Conservation (phyloP, 2,329 filamentous ascomycete species). For the Botrytis fabae region DNA sequence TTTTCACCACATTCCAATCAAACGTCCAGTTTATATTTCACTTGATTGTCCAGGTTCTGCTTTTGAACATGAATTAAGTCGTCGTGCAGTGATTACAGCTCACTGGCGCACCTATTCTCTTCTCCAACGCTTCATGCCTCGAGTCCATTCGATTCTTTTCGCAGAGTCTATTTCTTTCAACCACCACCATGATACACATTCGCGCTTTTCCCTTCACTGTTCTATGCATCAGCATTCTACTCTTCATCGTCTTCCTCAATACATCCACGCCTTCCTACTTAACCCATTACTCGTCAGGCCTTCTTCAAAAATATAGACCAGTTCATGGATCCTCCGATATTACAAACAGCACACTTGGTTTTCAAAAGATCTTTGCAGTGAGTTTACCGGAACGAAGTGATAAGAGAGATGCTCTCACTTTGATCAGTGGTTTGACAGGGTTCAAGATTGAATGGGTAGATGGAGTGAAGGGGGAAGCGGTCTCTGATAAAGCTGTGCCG, state of each 20-base stretch:
- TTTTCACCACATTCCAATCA: neutral
- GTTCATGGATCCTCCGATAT: neutral
- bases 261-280: slow-evolving; percentile 20
- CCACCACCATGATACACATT: slow-evolving; percentile 15
- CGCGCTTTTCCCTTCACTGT: slow-evolving; percentile 14
- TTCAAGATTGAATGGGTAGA: slow-evolving; percentile 49
- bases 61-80: neutral
- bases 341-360: slow-evolving; percentile 29
- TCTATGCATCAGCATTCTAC: slow-evolving; percentile 1
- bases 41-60: neutral
- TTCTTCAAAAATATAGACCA: slow-evolving; percentile 17
- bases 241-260: slow-evolving; percentile 20
- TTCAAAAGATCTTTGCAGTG: slow-evolving; percentile 50
- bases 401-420: slow-evolving; percentile 50
- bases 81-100: neutral
- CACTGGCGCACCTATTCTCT: neutral
- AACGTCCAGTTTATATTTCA: neutral
- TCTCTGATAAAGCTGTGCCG: slow-evolving; percentile 48
- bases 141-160: neutral
- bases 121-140: too few species aligned
- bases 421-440: slow-evolving; percentile 46
- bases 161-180: neutral
- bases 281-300: neutral
- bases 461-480: slow-evolving; percentile 45
- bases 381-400: slow-evolving; percentile 50